phyloP scores from a whole-genome alignment of 345 rosid species.

The Luvunga scandens region DNA sequence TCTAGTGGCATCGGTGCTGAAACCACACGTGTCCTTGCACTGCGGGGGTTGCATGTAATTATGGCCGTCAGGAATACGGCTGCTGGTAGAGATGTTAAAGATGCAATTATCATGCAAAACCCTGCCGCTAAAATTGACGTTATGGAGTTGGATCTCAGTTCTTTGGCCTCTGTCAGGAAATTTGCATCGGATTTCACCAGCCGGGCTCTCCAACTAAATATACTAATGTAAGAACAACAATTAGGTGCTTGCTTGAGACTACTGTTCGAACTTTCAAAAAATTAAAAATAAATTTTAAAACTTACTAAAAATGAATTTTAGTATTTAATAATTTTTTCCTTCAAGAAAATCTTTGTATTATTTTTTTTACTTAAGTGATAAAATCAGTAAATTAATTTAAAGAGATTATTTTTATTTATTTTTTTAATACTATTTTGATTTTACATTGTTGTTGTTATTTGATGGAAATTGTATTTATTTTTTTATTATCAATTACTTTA shows the following conservation, averaged over 20 bases:
- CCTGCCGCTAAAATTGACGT: conserved; percentile 34
- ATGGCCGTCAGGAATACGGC: conserved; percentile 33
- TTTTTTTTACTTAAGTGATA: too few relatives aligned
- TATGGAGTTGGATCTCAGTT: conserved; percentile 42
- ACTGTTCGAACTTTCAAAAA: too few relatives aligned
- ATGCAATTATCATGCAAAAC: conserved; percentile 28
- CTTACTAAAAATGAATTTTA: too few relatives aligned
- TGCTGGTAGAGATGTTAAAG: conserved; percentile 30
- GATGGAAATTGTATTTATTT: too few relatives aligned
- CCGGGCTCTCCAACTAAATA: conserved; percentile 41
- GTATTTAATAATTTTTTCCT: too few relatives aligned
- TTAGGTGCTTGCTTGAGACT: too few relatives aligned
- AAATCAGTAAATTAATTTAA: too few relatives aligned
- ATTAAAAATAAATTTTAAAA: background rate
- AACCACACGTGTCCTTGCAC: conserved; percentile 43
- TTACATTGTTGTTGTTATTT: too few relatives aligned
- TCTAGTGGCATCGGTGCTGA: conserved; percentile 47
- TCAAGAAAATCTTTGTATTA: too few relatives aligned
- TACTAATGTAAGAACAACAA: conserved; percentile 37
- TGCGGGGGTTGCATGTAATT: conserved; percentile 43
- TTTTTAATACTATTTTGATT: too few relatives aligned
- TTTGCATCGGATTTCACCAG: conserved; percentile 43
- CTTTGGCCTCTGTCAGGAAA: conserved; percentile 34
- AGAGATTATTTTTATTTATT: too few relatives aligned
- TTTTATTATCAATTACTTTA: too few relatives aligned